phyloP scores from a whole-genome alignment of 2,329 filamentous ascomycete species.

The Ceratocystis huliohia region DNA sequence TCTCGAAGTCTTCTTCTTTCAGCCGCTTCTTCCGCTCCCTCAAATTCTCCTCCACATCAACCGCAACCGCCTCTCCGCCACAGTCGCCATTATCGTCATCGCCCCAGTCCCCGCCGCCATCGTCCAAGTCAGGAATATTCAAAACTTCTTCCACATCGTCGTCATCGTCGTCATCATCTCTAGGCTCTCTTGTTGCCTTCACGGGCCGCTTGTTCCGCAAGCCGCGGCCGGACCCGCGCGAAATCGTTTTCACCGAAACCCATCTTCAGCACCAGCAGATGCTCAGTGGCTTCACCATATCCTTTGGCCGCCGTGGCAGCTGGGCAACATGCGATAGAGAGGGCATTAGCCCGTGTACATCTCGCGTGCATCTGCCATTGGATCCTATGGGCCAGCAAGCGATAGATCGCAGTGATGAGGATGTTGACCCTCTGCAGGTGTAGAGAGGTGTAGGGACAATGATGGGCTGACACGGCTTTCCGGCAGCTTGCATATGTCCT shows the following conservation, averaged over 20 bases:
- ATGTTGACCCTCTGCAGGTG: background rate
- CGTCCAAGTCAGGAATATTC: constrained; percentile 10
- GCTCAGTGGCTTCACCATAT: constrained; percentile 35
- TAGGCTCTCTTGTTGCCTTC: constrained; percentile 11
- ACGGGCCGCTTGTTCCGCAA: constrained; percentile 16
- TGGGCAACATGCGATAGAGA: constrained; percentile 18
- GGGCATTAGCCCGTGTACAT: constrained; percentile 19
- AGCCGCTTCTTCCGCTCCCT: constrained; percentile 13
- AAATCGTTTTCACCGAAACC: constrained; percentile 34
- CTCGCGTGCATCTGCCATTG: constrained; percentile 12
- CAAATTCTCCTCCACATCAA: constrained; percentile 14
- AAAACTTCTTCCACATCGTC: constrained; percentile 6
- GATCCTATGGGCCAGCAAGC: background rate
- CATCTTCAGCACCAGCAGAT: constrained; percentile 38
- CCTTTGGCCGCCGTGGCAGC: constrained; percentile 31
- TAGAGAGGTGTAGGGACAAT: background rate
- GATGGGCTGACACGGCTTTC: background rate
- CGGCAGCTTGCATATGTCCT: background rate
- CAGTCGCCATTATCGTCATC: background rate
- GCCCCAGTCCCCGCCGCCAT: background rate
- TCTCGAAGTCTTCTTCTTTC: constrained; percentile 14
- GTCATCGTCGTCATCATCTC: constrained; percentile 10
- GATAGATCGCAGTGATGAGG: background rate
- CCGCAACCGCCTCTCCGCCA: constrained; percentile 9
- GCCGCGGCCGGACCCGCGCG: constrained; percentile 30